Base-by-base conservation (phyloP, 768 basidiomycete species). In the Arthromyces matolae region DNA sequence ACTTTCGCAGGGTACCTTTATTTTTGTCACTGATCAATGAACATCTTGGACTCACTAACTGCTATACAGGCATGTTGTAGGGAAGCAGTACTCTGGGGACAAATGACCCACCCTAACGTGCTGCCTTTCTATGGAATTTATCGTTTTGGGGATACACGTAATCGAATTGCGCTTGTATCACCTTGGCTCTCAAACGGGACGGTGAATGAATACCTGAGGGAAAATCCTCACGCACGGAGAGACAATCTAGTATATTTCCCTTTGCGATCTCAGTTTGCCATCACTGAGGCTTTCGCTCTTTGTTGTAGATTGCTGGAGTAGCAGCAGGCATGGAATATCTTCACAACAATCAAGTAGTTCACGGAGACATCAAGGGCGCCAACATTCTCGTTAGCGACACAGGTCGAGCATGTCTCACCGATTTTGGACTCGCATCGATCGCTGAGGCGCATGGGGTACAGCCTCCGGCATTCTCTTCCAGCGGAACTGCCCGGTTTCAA, bases 281-380 rank as follows among this genome's bases (percentile, higher is more conserved):
- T 22, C 44, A 65, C 29, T 13, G 12, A 14, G 13, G 10, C 31
- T 33, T 52, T 50, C 7, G 60, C 64, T 36, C 44, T 16, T 20
- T 36, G 14, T 42, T 39, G 9, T 22, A 56, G 56, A 27, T 19
- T 49, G 35, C 40, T 4, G 27, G 68, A 34, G 53, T 71, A 20
- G 66, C 64, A 2, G 40, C 50, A 20, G 71, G 71, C 4, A 51
- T 72, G 20, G 29, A 56, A 2, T 70, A 72, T 47, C 59, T 72
- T 14, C 70, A 71, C 49, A 52, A 53, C 8, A 58, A 61, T 45
- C 50, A 60, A 2, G 64, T 78, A 20, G 63, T 74, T 16, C 77
- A 76, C 42, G 75, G 75, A 0, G 75, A 78, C 43, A 58, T 78
- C n/a, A 75, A 73, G 49, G 70, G 71, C n/a, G 71, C 72, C 12